Evolutionary conservation across 345 rosid genomes (phyloP).

Genomic region (Boechera divaricarpa): DNA sequence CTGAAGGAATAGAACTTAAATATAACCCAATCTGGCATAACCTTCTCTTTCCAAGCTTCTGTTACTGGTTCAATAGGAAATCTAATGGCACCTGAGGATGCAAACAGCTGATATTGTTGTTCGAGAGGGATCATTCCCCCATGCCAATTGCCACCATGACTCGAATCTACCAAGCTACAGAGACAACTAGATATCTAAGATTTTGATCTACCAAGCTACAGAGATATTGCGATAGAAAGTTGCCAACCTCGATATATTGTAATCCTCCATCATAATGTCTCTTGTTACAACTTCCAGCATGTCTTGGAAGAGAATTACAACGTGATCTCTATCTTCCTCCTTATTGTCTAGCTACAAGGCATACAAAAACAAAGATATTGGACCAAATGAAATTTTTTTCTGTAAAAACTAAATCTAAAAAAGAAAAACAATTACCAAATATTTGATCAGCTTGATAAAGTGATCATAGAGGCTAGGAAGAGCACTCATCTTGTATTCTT

Average conservation of each 20-base stretch:
- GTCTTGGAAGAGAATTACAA: slow-evolving; percentile 96
- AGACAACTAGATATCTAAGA: slow-evolving; percentile 31
- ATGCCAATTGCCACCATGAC: slow-evolving; percentile 71
- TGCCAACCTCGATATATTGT: slow-evolving; percentile 61
- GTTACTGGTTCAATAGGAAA: slow-evolving; percentile 75
- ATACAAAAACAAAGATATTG: slow-evolving; percentile 24
- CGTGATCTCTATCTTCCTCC: slow-evolving; percentile 74
- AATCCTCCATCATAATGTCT: slow-evolving; percentile 89
- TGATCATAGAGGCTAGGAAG: slow-evolving; percentile 88
- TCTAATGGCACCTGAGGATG: slow-evolving; percentile 86
- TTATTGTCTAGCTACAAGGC: slow-evolving; percentile 71
- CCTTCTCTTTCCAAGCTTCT: slow-evolving; percentile 99
- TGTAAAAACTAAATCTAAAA: neutral
- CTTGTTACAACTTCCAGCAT: slow-evolving; percentile 95
- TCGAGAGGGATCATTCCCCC: slow-evolving; percentile 69
- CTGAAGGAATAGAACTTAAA: slow-evolving; percentile 6
- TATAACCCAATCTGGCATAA: slow-evolving; percentile 35
- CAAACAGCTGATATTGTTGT: slow-evolving; percentile 79
- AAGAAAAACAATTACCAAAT: slow-evolving; percentile 67
- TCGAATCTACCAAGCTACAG: slow-evolving; percentile 72
- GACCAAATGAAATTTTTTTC: slow-evolving; percentile 30
- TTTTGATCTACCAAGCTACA: slow-evolving; percentile 63
- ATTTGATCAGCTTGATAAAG: slow-evolving; percentile 80
- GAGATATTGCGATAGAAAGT: slow-evolving; percentile 24
- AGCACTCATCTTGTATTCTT: slow-evolving; percentile 79